Evolutionary conservation across 2,329 filamentous ascomycete genomes (phyloP), one percentile per base, ranked within the genome.

Genomic region (Arthroderma sp.): DNA sequence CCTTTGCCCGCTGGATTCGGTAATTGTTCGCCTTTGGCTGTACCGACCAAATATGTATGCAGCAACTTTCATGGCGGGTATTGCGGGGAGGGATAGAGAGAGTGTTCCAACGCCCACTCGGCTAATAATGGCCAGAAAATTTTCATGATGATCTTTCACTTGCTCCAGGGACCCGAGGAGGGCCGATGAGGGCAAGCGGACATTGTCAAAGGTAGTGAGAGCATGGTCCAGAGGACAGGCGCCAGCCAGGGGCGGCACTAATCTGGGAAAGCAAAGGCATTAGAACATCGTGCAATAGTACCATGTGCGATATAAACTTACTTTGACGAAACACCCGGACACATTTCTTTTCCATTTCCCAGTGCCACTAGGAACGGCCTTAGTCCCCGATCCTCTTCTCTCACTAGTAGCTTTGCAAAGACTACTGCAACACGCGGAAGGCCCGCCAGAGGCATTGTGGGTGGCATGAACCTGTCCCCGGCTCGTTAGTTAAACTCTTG

Each of bases 301-400:
- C 15, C 15, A 22, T 22, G 15, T 22, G 15, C 15, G 15, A 22
- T 22, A 22, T 22, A 22, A 22, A 15, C 30, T 42, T 15, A 42
- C 40, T 33, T 42, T 31, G 29, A 4, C 10, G 32, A 36, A 11
- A 42, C 30, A 5, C 40, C 40, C 28, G 27, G 28, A 31, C 40
- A 42, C 40, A 42, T 42, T 28, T 6, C 29, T 15, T 36, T 33
- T 6, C 40, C 29, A 29, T 42, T 31, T 42, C 40, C 40, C 15
- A 42, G 15, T 6, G 40, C 29, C n/a, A 42, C 40, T 10, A 42
- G n/a, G 31, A 42, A 42, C n/a, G 40, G 40, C 9, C 40, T 29
- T 33, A 42, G 9, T 31, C 29, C 29, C 15, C 32, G 5, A 28
- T 42, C 11, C 6, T 42, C 30, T 15, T 28, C 36, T 29, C 39